A percentile compares a stretch with the other conserved stretches of the same genome.
phyloP scores from a whole-genome alignment of 139 green algal genomes.

The Mesotaenium endlicherianum region DNA sequence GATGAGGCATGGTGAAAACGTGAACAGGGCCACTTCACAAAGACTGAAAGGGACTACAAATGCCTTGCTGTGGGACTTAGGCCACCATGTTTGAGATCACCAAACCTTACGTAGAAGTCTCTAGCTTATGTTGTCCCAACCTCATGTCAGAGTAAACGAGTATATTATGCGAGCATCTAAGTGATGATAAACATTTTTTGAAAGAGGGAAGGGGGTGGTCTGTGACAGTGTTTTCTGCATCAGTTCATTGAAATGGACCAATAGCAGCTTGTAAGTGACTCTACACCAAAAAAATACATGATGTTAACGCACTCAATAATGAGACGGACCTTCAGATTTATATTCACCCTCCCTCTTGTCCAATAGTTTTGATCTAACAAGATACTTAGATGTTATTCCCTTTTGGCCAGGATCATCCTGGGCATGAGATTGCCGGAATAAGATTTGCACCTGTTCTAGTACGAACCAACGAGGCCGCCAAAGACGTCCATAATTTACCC shows the following conservation, averaged over 20 bases:
- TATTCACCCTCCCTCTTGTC: neutral
- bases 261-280: too few species aligned
- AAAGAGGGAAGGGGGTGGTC: too few species aligned
- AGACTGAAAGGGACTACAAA: neutral
- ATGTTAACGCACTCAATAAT: too few species aligned
- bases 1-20: neutral
- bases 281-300: too few species aligned
- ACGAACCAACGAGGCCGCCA: constrained; percentile 79
- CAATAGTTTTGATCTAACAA: neutral
- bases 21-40: neutral
- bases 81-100: too few species aligned
- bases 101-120: too few species aligned
- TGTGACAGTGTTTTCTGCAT: too few species aligned
- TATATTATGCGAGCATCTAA: too few species aligned
- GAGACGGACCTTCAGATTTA: neutral
- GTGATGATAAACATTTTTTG: too few species aligned
- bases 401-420: neutral
- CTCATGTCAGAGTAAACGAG: too few species aligned
- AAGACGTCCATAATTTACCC: constrained; percentile 69
- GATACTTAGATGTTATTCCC: neutral
- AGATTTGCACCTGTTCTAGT: constrained; percentile 47
- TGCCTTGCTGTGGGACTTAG: neutral
- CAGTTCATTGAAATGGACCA: too few species aligned
- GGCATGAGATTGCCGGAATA: neutral
- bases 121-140: too few species aligned